Evolutionary conservation across 2,329 filamentous ascomycete species (phyloP).

Genomic region (Exophiala oligosperma): DNA sequence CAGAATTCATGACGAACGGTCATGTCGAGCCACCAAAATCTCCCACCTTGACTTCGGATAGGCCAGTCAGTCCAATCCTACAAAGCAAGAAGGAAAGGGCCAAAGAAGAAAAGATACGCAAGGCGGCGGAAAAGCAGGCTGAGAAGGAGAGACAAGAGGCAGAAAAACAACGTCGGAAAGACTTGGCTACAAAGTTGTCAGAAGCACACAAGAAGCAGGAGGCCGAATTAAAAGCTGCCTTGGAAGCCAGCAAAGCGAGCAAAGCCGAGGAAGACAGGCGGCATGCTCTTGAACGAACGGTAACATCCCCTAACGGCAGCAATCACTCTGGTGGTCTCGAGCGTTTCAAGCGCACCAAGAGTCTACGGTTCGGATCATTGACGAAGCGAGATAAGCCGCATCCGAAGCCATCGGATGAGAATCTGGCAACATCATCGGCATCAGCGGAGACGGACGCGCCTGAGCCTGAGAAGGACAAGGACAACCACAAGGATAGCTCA

Average conservation of each 20-base stretch:
- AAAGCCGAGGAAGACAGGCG: slow-evolving; percentile 55
- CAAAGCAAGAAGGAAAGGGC: slow-evolving; percentile 68
- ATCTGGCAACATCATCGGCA: slow-evolving; percentile 8
- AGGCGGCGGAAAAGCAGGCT: slow-evolving; percentile 53
- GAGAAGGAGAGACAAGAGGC: slow-evolving; percentile 62
- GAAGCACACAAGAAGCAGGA: slow-evolving; percentile 59
- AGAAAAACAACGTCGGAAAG: slow-evolving; percentile 54
- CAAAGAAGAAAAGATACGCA: slow-evolving; percentile 59
- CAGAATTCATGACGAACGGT: slow-evolving; percentile 32
- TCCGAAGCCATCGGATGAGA: slow-evolving; percentile 15
- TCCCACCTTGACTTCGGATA: slow-evolving; percentile 24
- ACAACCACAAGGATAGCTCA: slow-evolving; percentile 36
- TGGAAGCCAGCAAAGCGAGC: slow-evolving; percentile 66
- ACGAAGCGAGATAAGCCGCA: slow-evolving; percentile 25
- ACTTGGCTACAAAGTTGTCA: slow-evolving; percentile 56
- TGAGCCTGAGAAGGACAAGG: slow-evolving; percentile 20
- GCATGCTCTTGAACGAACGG: slow-evolving; percentile 29
- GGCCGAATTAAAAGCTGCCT: slow-evolving; percentile 62
- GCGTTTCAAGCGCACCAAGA: slow-evolving; percentile 65
- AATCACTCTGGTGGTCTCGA: slow-evolving; percentile 51
- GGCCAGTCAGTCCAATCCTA: slow-evolving; percentile 32
- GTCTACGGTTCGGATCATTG: slow-evolving; percentile 27
- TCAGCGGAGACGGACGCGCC: slow-evolving; percentile 11
- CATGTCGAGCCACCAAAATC: slow-evolving; percentile 24
- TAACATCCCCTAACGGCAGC: slow-evolving; percentile 13